Evolutionary conservation across 345 rosid species (phyloP), one percentile per base, ranked within the genome.

Genomic region (Syzygium aromaticum): DNA sequence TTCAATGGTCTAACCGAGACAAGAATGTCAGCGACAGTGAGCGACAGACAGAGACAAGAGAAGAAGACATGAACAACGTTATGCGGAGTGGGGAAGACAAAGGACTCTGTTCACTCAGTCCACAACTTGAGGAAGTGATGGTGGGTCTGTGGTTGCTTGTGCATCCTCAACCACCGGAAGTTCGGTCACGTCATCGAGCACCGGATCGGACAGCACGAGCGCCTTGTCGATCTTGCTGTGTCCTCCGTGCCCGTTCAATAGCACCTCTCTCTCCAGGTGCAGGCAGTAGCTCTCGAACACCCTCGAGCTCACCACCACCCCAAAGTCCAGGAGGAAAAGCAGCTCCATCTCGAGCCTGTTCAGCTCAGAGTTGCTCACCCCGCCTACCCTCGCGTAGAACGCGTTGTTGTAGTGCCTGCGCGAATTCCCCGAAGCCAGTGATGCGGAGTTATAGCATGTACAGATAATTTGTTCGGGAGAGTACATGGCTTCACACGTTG

Each of bases 361-460:
- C 91, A 97, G 86, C 87, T 96, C 98, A 0, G 90, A 91, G 61
- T 95, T 97, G 93, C 92, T 96, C 86, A 97, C 94, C 51, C 99
- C 99, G n/a, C 99, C 99, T 3, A 96, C 96, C 54, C 91, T 86
- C 2, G 99, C 99, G 51, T 93, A 96, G 90, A 96, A 91, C 16
- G 94, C 96, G 64, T 96, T 97, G 92, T 95, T 94, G 87, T 96
- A 94, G 84, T 96, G 98, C 89, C 98, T 97, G 90, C 90, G 15
- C 49, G 3, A 73, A 73, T 73, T 73, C 82, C 49, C 25, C 82
- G 10, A 22, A 73, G 49, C 82, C 49, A 19, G 82, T 38, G 82
- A 73, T 10, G 14, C 49, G 6, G 49, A 73, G 73, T 17, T 8
- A 38, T 10, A 40, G 82, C 49, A 73, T 73, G 82, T 2, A 19